Evolutionary conservation across 2,329 filamentous ascomycete genomes (phyloP), one percentile per base, ranked within the genome.

Genomic region (Clonostachys byssicola): DNA sequence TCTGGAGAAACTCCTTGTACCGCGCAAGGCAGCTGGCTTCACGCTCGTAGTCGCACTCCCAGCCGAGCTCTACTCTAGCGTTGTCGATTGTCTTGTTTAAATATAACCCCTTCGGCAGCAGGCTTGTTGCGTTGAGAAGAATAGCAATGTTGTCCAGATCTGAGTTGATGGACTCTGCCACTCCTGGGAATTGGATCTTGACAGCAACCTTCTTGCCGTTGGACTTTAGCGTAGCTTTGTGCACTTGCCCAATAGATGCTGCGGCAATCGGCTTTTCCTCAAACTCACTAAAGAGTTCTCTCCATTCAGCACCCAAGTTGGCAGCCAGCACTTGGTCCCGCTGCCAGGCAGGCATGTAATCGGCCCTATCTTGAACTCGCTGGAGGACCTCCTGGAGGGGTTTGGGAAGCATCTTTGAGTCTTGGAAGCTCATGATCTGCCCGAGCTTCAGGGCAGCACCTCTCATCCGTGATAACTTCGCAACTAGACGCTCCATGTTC

Each of bases 381-480:
- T 96, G 91, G 12, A 99, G 73, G 2, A 99, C 90, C 59, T 92
- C 81, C 54, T 95, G 89, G 44, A 99, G 91, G 2, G 89, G 82
- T 1, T 80, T 81, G 1, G 94, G 94, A 10, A 99, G 80, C 83
- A 96, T 91, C 66, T 96, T 97, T 36, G 89, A 84, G 68, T 99
- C 94, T 73, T 99, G 94, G 61, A 99, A 94, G 64, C 91, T 96
- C 76, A 99, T 87, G 88, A 97, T 94, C 71, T 99, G 94, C 1
- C 94, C 95, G 23, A 99, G 71, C 71, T 99, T 99, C 40, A 99
- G 74, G n/a, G 94, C 94, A 6, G 94, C 95, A 36, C 94, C 94
- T 59, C 94, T 83, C 94, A 99, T 99, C 18, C 89, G 87, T 4
- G 92, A 97, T 4, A 99, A 78, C 66, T 95, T 96, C 6, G 89